Evolutionary conservation across 2,329 filamentous ascomycete species (phyloP), one percentile per base, ranked within the genome.

Genomic region (Emmonsia crescens): DNA sequence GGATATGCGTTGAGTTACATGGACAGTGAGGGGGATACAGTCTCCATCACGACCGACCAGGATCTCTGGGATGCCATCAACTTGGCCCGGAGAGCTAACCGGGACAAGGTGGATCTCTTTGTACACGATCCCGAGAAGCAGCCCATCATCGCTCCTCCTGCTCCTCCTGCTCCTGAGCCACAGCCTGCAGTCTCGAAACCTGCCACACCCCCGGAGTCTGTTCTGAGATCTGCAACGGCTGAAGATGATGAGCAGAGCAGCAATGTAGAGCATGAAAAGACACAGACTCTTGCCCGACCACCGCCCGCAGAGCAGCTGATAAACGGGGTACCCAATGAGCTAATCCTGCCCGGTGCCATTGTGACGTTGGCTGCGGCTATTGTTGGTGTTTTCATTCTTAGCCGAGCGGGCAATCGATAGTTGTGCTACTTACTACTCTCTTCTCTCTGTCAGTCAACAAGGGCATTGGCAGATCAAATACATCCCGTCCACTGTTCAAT

Each of bases 101-200:
- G 85, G 54, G 94, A 97, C 68, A 99, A 99, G 81, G 94, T 99
- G 24, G 94, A 99, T 70, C 82, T 99, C 19, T 97, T 96, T 69
- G 92, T 97, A 14, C 94, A 99, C 73, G 89, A 99, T 69, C 92
- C 93, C 0, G 85, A 91, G 65, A 88, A 94, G 76, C 86, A 93
- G n/a, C 89, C 92, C n/a, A 79, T 85, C 10, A 12, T 40, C 38
- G 19, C 49, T 2, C 27, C 24, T 31, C 36, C 36, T 14, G 9
- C 3, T 38, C 48, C 48, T 29, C 79, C 83, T 1, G 82, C 84
- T 0, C 75, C 86, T 12, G 81, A 87, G 46, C 84, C 84, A 44
- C 80, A 84, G 63, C 84, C 84, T 1, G 71, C 71, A 24, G 70
- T 80, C 19, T 69, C 77, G 19, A 80, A 79, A 64, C 76, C 79